phyloP scores from a whole-genome alignment of 2,329 filamentous ascomycete genomes.

The Colletotrichum agaves region DNA sequence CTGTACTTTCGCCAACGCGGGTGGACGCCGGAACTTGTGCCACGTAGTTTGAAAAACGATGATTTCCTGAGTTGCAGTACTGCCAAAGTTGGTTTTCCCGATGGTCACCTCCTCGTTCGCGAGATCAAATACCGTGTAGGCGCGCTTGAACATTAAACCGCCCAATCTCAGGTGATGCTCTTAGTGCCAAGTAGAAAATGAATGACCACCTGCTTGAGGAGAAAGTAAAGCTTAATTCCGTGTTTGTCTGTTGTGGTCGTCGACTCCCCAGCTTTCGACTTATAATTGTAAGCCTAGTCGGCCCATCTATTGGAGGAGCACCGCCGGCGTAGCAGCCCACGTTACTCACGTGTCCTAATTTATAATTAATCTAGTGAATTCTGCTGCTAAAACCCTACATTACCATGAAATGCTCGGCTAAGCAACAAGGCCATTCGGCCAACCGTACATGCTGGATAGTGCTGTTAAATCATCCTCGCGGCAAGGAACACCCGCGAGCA shows the following conservation, averaged over 20 bases:
- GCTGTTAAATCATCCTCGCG: no score
- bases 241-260: no score
- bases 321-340: no score
- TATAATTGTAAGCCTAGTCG: no score
- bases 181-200: constrained; percentile 47
- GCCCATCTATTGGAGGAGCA: no score
- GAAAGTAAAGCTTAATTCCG: background rate
- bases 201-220: constrained; percentile 55
- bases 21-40: constrained; percentile 43
- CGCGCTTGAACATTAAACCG: constrained; percentile 43
- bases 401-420: background rate
- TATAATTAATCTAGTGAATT: no score
- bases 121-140: constrained; percentile 48
- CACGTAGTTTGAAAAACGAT: constrained; percentile 43
- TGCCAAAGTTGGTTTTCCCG: constrained; percentile 43
- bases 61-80: constrained; percentile 39
- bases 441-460: no score
- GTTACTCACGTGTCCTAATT: no score
- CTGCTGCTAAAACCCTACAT: no score
- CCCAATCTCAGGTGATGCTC: constrained; percentile 45
- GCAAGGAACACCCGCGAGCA: no score
- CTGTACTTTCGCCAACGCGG: background rate
- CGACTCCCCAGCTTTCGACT: no score
- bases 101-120: constrained; percentile 47
- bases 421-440: background rate